Percentiles rank a stretch among this genome's conserved stretches.
Conservation (phyloP, 768 basidiomycete species). For the Leccinum truebloodii region DNA sequence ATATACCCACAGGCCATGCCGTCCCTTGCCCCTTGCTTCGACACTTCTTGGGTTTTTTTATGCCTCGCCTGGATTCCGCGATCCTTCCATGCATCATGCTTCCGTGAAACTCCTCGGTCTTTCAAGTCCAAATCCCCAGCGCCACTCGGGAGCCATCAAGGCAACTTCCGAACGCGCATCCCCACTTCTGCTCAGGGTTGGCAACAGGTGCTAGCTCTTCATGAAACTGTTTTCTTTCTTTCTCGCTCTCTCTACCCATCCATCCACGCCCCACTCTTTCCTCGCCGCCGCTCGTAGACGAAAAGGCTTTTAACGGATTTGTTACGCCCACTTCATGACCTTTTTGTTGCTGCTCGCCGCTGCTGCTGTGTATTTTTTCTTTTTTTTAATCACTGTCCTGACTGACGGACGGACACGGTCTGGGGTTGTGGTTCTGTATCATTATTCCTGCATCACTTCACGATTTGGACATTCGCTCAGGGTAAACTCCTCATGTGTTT, state of each 20-base stretch:
- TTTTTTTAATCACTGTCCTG: constrained; percentile 29
- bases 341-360: not conserved
- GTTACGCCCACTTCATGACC: constrained; percentile 29
- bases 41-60: constrained; percentile 15
- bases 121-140: not conserved
- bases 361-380: constrained; percentile 22
- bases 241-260: not conserved
- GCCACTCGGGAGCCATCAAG: constrained; percentile 9
- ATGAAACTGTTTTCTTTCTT: constrained; percentile 11
- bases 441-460: constrained; percentile 35
- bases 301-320: constrained; percentile 20
- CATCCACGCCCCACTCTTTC: not conserved
- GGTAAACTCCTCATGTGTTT: constrained; percentile 16
- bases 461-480: constrained; percentile 20
- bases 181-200: constrained; percentile 6
- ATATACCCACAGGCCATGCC: constrained; percentile 26
- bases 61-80: constrained; percentile 20
- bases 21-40: constrained; percentile 17
- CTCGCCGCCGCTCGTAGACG: constrained; percentile 14
- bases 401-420: constrained; percentile 8
- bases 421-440: constrained; percentile 31
- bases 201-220: constrained; percentile 2
- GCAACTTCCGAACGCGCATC: constrained; percentile 18
- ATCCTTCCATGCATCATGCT: constrained; percentile 25
- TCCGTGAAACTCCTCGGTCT: constrained; percentile 27